Evolutionary conservation across 805 yeast species (phyloP), one percentile per base, ranked within the genome.

Genomic region (Danielia oregonensis): DNA sequence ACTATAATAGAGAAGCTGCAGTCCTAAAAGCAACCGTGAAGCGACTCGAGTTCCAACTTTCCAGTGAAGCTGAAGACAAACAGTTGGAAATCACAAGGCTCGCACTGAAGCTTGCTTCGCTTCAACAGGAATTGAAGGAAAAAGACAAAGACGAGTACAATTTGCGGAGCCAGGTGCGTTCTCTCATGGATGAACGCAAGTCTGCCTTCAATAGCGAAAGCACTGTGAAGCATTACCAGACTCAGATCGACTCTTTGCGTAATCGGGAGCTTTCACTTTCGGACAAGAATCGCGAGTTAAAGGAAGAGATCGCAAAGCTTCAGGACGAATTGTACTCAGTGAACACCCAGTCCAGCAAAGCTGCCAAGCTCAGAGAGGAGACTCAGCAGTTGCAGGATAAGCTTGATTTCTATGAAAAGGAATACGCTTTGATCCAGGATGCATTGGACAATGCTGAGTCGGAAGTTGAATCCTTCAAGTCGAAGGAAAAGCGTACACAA

Each of bases 271-370:
- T 30, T 6, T 38, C 37, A 4, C 41, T 55, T 17, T 22, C 16
- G 5, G 44, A 34, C 4, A 43, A 51, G 21, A 57, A 49, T 31
- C 43, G 50, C 17, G 26, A 40, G 17, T 49, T 63, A 35, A 51
- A 51, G 35, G 41, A 46, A 4, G 61, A 63, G 29, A 38, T 58
- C 6, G 57, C 59, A 22, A 55, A 51, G 33, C 43, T 61, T 8
- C 58, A 55, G 24, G 49, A 45, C 23, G 54, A 51, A 29, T 28
- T 49, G 17, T 49, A 45, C 43, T 44, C 44, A 3, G 38, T 30
- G n/a, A 46, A 46, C 17, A 26, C 43, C 3, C 48, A 38, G 17
- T 28, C 53, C 5, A 44, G 45, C 23, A 32, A 36, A 13, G 35
- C 21, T n/a, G 7, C 27, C 4, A 33, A 34, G 15, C 28, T 57